Percentiles rank a stretch among this genome's conserved stretches.
These are phyloP conservation scores for Heliamphora exappendiculata DNA, from an alignment of 148 eudicot species.

Conservation along the genomic window DNA sequence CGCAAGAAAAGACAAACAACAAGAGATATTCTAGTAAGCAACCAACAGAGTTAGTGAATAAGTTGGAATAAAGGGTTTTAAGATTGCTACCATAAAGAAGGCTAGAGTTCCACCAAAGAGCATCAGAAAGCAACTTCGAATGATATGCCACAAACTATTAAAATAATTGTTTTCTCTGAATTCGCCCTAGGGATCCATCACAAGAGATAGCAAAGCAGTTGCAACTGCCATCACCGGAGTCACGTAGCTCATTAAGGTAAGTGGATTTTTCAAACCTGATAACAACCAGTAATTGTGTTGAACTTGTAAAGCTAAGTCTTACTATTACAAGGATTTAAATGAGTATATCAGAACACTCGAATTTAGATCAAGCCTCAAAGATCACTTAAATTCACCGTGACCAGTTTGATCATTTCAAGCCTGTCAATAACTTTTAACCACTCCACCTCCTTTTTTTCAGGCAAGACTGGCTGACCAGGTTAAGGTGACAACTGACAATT, in stretches of 20 bases:
- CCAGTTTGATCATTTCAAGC: too few species aligned
- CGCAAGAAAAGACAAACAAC: neutral
- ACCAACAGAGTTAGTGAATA: neutral
- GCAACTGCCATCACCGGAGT: conserved; percentile 86
- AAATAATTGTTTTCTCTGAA: conserved; percentile 58
- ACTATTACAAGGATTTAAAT: neutral
- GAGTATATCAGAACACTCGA: neutral
- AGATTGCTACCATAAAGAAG: conserved; percentile 68
- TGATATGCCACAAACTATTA: conserved; percentile 61
- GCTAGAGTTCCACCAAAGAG: conserved; percentile 95
- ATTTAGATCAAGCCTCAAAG: too few species aligned
- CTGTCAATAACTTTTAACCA: too few species aligned
- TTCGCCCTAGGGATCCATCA: conserved; percentile 86
- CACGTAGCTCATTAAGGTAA: conserved; percentile 88
- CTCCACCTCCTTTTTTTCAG: too few species aligned
- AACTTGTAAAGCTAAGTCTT: neutral
- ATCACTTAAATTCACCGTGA: too few species aligned
- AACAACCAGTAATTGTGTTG: neutral
- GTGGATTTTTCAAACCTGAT: conserved; percentile 88
- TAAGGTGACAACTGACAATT: too few species aligned
- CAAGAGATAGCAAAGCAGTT: conserved; percentile 70
- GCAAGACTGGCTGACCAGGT: too few species aligned
- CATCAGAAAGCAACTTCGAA: conserved; percentile 80
- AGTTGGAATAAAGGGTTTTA: neutral
- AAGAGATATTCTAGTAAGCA: too few species aligned